phyloP scores from a whole-genome alignment of 2,329 filamentous ascomycete genomes.

The Neurospora sp. region DNA sequence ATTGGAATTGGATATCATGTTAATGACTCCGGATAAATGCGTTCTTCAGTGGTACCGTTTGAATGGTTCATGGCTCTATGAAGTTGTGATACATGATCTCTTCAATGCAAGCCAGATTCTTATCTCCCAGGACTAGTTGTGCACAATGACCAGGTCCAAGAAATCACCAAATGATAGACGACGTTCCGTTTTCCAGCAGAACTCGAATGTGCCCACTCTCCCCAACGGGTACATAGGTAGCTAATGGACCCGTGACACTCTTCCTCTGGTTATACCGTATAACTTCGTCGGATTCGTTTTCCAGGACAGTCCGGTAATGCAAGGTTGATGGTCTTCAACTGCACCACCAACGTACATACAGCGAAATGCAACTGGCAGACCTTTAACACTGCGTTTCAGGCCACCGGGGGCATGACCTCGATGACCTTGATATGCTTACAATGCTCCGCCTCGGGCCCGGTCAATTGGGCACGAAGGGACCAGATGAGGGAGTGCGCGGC shows the following conservation, averaged over 20 bases:
- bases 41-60: background rate
- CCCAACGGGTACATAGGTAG: background rate
- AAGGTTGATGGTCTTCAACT: too few species aligned
- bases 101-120: background rate
- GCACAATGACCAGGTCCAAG: background rate
- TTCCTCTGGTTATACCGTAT: background rate
- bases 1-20: background rate
- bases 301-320: too few species aligned
- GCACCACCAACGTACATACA: too few species aligned
- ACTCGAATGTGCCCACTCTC: background rate
- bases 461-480: slow-evolving; percentile 24
- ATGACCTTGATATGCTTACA: slow-evolving; percentile 31
- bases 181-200: background rate
- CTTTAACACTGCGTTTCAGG: too few species aligned
- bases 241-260: background rate
- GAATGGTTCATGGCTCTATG: background rate
- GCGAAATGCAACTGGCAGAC: too few species aligned
- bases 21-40: background rate
- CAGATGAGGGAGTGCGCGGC: slow-evolving; percentile 33
- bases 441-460: slow-evolving; percentile 30
- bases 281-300: too few species aligned
- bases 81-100: background rate
- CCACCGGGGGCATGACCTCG: slow-evolving; percentile 37
- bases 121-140: background rate
- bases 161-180: background rate